These are phyloP conservation scores for Sphenostylis stenocarpa DNA, from an alignment of 306 rosid species.

Conservation along the genomic window DNA sequence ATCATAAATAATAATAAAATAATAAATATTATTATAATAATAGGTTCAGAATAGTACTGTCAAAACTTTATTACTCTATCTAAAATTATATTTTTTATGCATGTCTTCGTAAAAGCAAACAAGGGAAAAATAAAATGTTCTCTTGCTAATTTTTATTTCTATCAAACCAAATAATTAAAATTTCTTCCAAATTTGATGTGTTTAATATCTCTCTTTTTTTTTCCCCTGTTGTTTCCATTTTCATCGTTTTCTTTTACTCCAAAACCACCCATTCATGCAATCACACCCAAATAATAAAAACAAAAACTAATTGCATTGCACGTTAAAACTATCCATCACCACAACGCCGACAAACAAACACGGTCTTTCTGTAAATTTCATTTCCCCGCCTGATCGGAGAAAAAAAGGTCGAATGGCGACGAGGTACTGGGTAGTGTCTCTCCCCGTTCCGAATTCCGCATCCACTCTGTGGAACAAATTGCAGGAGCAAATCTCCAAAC, in stretches of 20 bases:
- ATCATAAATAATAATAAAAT: too few relatives aligned
- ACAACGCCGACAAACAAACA: background rate
- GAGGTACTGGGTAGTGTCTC: constrained; percentile 93
- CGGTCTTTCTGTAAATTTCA: background rate
- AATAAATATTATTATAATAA: too few relatives aligned
- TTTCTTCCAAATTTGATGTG: background rate
- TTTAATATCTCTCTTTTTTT: background rate
- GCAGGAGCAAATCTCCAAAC: constrained; percentile 91
- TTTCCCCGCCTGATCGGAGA: background rate
- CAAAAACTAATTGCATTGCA: background rate
- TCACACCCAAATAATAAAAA: background rate
- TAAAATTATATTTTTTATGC: too few relatives aligned
- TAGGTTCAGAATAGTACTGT: too few relatives aligned
- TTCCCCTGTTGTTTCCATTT: background rate
- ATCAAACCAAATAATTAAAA: background rate
- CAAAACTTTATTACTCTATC: too few relatives aligned
- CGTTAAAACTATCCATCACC: background rate
- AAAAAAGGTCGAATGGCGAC: constrained; percentile 50
- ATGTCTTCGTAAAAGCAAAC: too few relatives aligned
- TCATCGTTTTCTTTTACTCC: background rate
- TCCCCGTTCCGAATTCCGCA: constrained; percentile 71
- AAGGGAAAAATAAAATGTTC: too few relatives aligned
- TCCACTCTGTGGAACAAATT: constrained; percentile 79
- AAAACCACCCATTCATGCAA: background rate
- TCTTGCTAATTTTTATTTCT: background rate